A percentile compares a stretch with the other conserved stretches of the same genome.
Conservation (phyloP, 352 stramenopile species). For the Pythium oligandrum region DNA sequence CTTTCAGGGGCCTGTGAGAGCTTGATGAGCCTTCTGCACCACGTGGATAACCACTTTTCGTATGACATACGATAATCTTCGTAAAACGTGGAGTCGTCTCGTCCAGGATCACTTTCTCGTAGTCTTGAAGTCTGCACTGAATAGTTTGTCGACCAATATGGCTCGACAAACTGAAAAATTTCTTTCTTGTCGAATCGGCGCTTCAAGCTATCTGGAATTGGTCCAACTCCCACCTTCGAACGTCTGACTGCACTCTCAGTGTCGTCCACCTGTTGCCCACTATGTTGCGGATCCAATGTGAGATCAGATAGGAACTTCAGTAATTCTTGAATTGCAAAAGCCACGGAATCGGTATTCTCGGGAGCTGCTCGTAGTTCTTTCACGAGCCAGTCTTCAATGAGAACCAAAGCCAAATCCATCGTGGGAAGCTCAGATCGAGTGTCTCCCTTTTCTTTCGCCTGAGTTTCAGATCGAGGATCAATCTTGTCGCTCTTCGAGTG, state of each 20-base stretch:
- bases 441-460: conserved; percentile 34
- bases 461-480: conserved; percentile 14
- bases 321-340: conserved; percentile 83
- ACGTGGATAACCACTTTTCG: conserved; percentile 78
- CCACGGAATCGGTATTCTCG: conserved; percentile 76
- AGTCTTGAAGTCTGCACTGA: conserved; percentile 18
- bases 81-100: conserved; percentile 61
- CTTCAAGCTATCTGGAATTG: conserved; percentile 85
- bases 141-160: conserved; percentile 89
- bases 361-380: conserved; percentile 81
- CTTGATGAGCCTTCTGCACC: conserved; percentile 70
- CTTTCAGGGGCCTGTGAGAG: conserved; percentile 75
- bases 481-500: conserved; percentile 25
- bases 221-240: conserved; percentile 1
- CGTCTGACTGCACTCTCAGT: conserved; percentile 1
- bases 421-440: conserved; percentile 56
- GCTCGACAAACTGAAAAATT: conserved; percentile 83
- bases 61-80: conserved; percentile 72
- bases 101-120: not conserved
- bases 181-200: conserved; percentile 77
- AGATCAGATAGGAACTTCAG: conserved; percentile 77
- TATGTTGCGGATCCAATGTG: conserved; percentile 68
- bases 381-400: conserved; percentile 80
- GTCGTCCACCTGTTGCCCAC: conserved; percentile 35
- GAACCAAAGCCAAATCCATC: conserved; percentile 75